Evolutionary conservation across 257 asterid species (phyloP).

Genomic region (Osmanthus fragrans): DNA sequence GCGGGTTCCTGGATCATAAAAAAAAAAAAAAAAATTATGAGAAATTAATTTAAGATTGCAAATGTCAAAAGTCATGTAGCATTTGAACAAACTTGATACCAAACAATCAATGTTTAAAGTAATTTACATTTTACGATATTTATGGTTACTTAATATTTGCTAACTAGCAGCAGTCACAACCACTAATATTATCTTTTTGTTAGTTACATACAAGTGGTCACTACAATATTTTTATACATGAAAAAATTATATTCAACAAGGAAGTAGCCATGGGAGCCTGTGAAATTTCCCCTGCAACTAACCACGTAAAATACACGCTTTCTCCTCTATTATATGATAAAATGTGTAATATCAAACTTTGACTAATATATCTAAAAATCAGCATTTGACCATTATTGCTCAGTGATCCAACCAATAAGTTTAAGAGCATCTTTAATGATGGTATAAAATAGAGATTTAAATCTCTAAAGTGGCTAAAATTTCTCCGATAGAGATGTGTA

Average conservation of each 20-base stretch:
- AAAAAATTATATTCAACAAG: constrained; percentile 5
- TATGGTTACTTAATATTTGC: not conserved
- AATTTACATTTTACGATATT: not conserved
- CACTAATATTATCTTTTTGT: constrained; percentile 16
- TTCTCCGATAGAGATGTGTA: too few species aligned
- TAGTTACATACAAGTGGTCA: constrained; percentile 32
- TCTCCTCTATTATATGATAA: constrained; percentile 22
- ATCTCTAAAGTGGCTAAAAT: too few species aligned
- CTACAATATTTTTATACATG: constrained; percentile 28
- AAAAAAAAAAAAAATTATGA: not conserved
- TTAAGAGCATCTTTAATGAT: too few species aligned
- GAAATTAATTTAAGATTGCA: not conserved
- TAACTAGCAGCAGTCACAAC: constrained; percentile 12
- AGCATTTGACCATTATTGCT: not conserved
- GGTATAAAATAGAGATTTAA: too few species aligned
- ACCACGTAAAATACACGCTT: constrained; percentile 49
- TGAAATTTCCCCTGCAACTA: constrained; percentile 13
- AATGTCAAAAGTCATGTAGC: not conserved
- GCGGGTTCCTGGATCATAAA: too few species aligned
- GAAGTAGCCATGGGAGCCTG: constrained; percentile 1
- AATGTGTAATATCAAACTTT: not conserved
- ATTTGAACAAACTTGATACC: not conserved
- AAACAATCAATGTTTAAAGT: not conserved
- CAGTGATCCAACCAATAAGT: too few species aligned
- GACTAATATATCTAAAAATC: too few species aligned